Base-by-base conservation (phyloP, 2,329 filamentous ascomycete species). In the Colletotrichum nymphaeae region DNA sequence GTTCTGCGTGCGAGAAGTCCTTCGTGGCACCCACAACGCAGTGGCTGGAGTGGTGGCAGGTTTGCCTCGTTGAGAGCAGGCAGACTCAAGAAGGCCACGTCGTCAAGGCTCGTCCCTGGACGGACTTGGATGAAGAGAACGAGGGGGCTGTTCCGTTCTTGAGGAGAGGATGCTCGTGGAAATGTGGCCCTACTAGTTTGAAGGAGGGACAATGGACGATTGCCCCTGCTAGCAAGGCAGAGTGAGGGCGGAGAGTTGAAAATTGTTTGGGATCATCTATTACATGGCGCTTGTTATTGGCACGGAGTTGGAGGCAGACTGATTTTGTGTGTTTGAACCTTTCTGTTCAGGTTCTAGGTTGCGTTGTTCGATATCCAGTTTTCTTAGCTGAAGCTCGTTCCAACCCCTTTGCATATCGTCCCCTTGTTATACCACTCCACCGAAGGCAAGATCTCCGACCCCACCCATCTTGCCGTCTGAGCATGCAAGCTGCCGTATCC, bases 31-130 rank as follows among this genome's bases (percentile, higher is more conserved):
- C 90, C 3, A 80, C 86, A 4, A 83, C 87, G 0, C 86, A 90
- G 77, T 93, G 91, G 91, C 81, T 93, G 8, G 91, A 93, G 77
- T 93, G 91, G 88, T 90, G 88, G 79, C 84, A 88, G 70, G 67
- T 73, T 7, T 73, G 71, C 35, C 46, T 71, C 24, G 49, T 84
- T 28, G 73, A 76, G 28, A 78, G 76, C 14, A 74, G 8, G 66
- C 28, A 26, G 26, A 42, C 2, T 4, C 55, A 53, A 4, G 60
- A 73, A 16, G 63, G 55, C 16, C 52, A 66, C 19, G 57, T 67
- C 58, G 53, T 74, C 16, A 63, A 60, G 28, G 55, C 58, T 8
- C 57, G 64, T 4, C 72, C 72, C 2, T 74, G 72, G 72, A 72
- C 62, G 8, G 72, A 74, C n/a, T 30, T 74, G 37, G 53, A 60